Evolutionary conservation across 768 basidiomycete species (phyloP).

Genomic region (Lanmaoa pseudosensibilis): DNA sequence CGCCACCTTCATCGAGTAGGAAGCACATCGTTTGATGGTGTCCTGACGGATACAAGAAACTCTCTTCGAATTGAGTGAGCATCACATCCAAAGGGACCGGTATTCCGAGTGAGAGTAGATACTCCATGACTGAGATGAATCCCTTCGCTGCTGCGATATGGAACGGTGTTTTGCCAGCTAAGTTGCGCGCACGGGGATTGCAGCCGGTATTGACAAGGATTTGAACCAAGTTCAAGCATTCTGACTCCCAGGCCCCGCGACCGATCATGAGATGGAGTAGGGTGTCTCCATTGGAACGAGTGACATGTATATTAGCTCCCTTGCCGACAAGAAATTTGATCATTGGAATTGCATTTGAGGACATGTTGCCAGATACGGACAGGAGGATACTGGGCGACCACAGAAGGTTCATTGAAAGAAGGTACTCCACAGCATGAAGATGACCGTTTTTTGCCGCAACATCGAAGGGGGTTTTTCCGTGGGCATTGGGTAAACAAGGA

Average conservation of each 20-base stretch:
- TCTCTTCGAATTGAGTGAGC: background rate
- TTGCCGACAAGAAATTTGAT: constrained; percentile 4
- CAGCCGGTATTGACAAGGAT: background rate
- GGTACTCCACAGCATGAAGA: background rate
- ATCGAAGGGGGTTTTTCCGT: background rate
- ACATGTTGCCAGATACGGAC: background rate
- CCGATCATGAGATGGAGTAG: background rate
- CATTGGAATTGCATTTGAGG: background rate
- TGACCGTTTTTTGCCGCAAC: background rate
- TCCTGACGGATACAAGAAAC: too few species aligned
- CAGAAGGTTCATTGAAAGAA: background rate
- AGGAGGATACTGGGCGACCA: background rate
- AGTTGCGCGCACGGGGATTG: background rate
- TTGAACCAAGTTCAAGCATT: background rate
- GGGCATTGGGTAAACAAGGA: background rate
- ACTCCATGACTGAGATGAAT: background rate
- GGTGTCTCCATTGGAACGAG: background rate
- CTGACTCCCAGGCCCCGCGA: too few species aligned
- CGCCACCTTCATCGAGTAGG: background rate
- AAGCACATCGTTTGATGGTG: too few species aligned
- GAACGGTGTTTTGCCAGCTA: background rate
- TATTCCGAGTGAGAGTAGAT: background rate
- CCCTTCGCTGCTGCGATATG: background rate
- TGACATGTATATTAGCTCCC: background rate
- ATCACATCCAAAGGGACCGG: background rate